phyloP scores from a whole-genome alignment of 2,329 filamentous ascomycete species.

The Aschersonia sp. region DNA sequence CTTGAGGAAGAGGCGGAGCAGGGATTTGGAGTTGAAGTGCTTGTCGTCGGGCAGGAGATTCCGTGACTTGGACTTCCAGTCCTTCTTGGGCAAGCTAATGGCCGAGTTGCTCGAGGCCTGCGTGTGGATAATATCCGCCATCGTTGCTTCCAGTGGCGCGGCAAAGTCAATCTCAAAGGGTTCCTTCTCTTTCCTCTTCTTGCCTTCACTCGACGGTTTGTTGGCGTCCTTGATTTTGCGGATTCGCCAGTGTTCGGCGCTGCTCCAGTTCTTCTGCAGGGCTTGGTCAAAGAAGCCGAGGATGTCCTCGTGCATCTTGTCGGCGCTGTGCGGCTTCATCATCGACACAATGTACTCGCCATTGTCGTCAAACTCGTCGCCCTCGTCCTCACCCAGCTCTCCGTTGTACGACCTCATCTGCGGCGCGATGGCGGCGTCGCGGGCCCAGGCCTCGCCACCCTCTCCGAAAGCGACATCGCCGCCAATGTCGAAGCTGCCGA shows the following conservation, averaged over 20 bases:
- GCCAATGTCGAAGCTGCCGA: slow-evolving; percentile 58
- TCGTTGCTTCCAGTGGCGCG: slow-evolving; percentile 53
- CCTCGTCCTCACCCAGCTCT: slow-evolving; percentile 39
- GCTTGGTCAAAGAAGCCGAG: slow-evolving; percentile 97
- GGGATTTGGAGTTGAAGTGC: slow-evolving; percentile 88
- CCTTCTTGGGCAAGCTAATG: slow-evolving; percentile 80
- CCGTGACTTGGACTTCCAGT: slow-evolving; percentile 87
- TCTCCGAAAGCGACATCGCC: slow-evolving; percentile 80
- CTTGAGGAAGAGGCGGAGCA: slow-evolving; percentile 85
- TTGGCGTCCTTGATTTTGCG: slow-evolving; percentile 71
- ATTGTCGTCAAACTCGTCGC: slow-evolving; percentile 32
- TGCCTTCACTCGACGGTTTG: slow-evolving; percentile 46
- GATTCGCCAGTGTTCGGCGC: slow-evolving; percentile 98
- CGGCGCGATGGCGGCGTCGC: slow-evolving; percentile 72
- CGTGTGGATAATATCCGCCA: slow-evolving; percentile 69
- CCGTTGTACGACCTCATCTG: slow-evolving; percentile 69
- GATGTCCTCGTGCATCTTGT: slow-evolving; percentile 76
- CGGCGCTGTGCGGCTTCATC: slow-evolving; percentile 47
- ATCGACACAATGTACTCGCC: slow-evolving; percentile 71
- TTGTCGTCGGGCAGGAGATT: slow-evolving; percentile 95
- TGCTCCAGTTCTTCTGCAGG: slow-evolving; percentile 92
- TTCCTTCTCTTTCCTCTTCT: slow-evolving; percentile 84
- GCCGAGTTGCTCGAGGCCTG: slow-evolving; percentile 65
- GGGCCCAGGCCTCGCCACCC: slow-evolving; percentile 89
- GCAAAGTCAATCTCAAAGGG: slow-evolving; percentile 88